Conservation (phyloP, 345 rosid genomes). For the Euphorbia tirucalli region DNA sequence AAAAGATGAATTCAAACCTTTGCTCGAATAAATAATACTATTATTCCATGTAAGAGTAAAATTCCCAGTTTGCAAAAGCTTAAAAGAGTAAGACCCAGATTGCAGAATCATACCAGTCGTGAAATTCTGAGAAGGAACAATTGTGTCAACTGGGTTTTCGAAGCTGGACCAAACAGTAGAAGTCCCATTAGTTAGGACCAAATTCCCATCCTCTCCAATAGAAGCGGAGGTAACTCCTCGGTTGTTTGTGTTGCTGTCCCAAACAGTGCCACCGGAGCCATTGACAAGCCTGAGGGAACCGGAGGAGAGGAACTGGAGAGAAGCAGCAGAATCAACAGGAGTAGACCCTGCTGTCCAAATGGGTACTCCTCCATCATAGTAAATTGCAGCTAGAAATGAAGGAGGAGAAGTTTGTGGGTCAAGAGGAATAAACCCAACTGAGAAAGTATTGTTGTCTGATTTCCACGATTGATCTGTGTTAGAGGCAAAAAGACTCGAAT, state of each 20-base stretch:
- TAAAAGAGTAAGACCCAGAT: constrained; percentile 52
- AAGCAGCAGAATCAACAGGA: constrained; percentile 46
- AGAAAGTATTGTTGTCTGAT: neutral
- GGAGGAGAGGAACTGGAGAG: constrained; percentile 42
- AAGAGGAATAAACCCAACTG: constrained; percentile 29
- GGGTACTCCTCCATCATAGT: constrained; percentile 40
- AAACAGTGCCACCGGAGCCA: constrained; percentile 53
- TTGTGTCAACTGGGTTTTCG: constrained; percentile 41
- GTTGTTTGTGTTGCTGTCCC: constrained; percentile 47
- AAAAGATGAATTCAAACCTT: constrained; percentile 47
- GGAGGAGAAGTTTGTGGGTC: constrained; percentile 35
- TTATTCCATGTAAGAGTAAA: constrained; percentile 52
- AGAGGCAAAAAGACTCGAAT: constrained; percentile 45
- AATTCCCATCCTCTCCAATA: constrained; percentile 48
- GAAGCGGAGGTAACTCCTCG: constrained; percentile 50
- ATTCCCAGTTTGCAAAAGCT: constrained; percentile 36
- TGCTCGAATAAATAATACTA: constrained; percentile 42
- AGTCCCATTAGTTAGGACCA: constrained; percentile 28
- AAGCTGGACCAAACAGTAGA: constrained; percentile 55
- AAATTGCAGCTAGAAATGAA: constrained; percentile 45
- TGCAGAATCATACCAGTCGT: constrained; percentile 17
- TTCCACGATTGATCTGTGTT: constrained; percentile 10
- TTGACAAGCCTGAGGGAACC: constrained; percentile 60
- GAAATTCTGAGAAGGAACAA: constrained; percentile 53
- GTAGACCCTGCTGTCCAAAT: constrained; percentile 53